A percentile compares a stretch with the other conserved stretches of the same genome.
phyloP scores from a whole-genome alignment of 176 grass and related monocot species.

The Dendrocalamus sinicus region DNA sequence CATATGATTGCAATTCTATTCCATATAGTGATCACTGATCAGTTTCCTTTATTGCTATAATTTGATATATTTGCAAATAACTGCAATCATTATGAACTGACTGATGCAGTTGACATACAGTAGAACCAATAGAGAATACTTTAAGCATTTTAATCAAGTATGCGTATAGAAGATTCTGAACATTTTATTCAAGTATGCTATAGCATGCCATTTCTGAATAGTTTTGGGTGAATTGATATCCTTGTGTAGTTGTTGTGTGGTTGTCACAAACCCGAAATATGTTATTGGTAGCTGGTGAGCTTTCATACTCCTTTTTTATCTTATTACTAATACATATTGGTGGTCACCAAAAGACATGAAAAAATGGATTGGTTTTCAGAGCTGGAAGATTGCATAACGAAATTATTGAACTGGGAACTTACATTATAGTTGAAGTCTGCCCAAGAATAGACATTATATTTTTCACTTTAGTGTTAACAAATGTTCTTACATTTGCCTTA shows the following conservation, averaged over 20 bases:
- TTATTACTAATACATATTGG: slow-evolving; percentile 16
- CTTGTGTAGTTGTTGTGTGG: neutral
- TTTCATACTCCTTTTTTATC: slow-evolving; percentile 33
- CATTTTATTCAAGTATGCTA: neutral
- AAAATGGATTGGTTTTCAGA: slow-evolving; percentile 18
- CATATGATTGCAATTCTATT: slow-evolving; percentile 17
- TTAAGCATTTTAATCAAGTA: neutral
- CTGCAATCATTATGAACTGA: neutral
- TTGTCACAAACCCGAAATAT: neutral
- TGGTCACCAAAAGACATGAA: neutral
- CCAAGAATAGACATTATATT: neutral
- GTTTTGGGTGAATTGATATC: neutral
- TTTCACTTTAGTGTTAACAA: neutral
- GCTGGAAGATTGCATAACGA: neutral
- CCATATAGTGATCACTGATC: neutral
- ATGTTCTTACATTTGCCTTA: slow-evolving; percentile 36
- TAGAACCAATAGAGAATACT: neutral
- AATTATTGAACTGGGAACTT: neutral
- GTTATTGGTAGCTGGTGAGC: neutral
- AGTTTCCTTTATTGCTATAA: neutral
- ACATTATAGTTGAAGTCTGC: neutral
- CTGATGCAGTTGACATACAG: neutral
- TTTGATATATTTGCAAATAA: neutral
- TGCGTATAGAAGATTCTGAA: neutral
- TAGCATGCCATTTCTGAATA: slow-evolving; percentile 2